Percentiles rank a stretch among this genome's conserved stretches.
Evolutionary conservation across 2,329 filamentous ascomycete genomes (phyloP).

Genomic region (Tolypocladium nubicola): DNA sequence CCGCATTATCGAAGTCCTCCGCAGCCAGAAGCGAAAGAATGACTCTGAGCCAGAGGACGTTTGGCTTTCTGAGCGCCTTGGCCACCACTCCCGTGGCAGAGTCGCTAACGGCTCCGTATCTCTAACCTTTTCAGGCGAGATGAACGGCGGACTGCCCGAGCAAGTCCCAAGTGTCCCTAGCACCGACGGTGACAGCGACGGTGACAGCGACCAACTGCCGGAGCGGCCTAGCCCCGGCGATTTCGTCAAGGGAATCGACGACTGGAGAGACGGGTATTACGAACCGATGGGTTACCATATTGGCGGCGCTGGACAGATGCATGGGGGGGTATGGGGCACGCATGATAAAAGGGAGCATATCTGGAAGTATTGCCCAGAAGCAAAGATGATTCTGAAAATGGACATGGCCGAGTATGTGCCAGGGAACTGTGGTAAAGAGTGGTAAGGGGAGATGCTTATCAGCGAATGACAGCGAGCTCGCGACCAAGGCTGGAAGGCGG

Average conservation of each 20-base stretch:
- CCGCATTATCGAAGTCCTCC: constrained; percentile 39
- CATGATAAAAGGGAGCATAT: constrained; percentile 36
- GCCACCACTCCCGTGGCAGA: constrained; percentile 32
- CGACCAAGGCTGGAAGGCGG: too few species aligned
- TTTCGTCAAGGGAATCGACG: constrained; percentile 31
- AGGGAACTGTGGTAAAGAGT: constrained; percentile 26
- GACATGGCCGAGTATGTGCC: constrained; percentile 40
- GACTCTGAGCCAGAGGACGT: constrained; percentile 42
- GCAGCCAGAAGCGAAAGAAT: constrained; percentile 32
- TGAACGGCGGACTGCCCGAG: constrained; percentile 21
- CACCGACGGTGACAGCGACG: too few species aligned
- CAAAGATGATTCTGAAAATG: constrained; percentile 47
- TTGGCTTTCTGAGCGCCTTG: constrained; percentile 42
- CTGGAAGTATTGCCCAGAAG: constrained; percentile 47
- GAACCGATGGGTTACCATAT: constrained; percentile 50
- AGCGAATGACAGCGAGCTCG: too few species aligned
- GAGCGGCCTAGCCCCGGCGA: neutral
- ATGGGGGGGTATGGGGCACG: constrained; percentile 36
- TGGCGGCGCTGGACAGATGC: constrained; percentile 36
- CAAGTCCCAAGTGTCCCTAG: constrained; percentile 11
- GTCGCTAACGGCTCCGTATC: constrained; percentile 41
- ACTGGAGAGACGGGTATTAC: constrained; percentile 41
- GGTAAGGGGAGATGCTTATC: too few species aligned
- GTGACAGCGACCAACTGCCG: neutral
- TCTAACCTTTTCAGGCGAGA: constrained; percentile 40